Evolutionary conservation across 2,329 filamentous ascomycete species (phyloP).

Genomic region (Fusarium miscanthi): DNA sequence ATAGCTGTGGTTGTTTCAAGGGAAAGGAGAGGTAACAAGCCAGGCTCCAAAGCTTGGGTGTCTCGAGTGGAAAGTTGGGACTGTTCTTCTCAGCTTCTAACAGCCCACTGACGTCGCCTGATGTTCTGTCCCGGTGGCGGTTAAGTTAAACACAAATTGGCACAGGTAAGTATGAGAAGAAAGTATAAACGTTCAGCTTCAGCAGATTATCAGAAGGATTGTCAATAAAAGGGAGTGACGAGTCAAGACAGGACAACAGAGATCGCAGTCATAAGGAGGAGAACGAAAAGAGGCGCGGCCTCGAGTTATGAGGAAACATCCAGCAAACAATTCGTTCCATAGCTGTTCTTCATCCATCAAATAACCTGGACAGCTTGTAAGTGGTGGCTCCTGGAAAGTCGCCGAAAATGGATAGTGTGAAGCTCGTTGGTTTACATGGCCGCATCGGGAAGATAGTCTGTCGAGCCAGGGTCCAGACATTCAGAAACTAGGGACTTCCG

Average conservation of each 20-base stretch:
- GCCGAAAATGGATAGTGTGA: conserved; percentile 22
- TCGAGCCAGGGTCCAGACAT: not conserved
- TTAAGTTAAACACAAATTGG: not conserved
- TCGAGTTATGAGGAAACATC: conserved; percentile 5
- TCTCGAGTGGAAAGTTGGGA: not conserved
- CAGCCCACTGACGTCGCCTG: not conserved
- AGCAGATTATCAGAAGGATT: not conserved
- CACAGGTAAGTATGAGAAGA: not conserved
- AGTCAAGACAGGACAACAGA: not conserved
- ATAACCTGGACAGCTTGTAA: not conserved
- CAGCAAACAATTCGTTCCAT: not conserved
- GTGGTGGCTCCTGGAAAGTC: conserved; percentile 18
- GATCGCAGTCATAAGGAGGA: not conserved
- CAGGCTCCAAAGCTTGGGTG: not conserved
- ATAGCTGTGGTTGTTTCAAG: not conserved
- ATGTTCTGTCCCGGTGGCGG: not conserved
- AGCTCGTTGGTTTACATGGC: conserved; percentile 12
- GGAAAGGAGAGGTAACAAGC: not conserved
- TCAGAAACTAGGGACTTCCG: conserved; percentile 5
- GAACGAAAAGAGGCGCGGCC: not conserved
- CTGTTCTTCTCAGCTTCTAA: not conserved
- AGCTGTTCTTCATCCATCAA: not conserved
- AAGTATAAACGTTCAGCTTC: not conserved
- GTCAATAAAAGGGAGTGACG: not conserved
- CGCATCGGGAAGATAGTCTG: conserved; percentile 25